Percentiles rank a stretch among this genome's conserved stretches.
phyloP scores from a whole-genome alignment of 768 basidiomycete species.

The Xerocomellus dryophilus region DNA sequence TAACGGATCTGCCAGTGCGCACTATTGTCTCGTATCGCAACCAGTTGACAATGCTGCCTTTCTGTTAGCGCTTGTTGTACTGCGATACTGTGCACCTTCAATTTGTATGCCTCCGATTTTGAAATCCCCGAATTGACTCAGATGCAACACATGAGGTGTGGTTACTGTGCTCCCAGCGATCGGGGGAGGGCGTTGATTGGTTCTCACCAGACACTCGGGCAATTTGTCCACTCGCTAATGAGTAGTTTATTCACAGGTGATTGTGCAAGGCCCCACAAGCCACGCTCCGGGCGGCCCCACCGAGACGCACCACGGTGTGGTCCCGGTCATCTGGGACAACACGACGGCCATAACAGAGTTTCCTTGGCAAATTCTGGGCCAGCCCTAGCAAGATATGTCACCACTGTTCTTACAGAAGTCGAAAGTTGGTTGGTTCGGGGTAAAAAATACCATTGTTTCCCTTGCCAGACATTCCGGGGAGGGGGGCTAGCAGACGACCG shows the following conservation, averaged over 20 bases:
- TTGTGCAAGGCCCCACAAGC: background rate
- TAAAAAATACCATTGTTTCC: no score
- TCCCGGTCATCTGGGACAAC: background rate
- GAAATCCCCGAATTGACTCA: no score
- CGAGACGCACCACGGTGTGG: background rate
- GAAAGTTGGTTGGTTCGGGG: background rate
- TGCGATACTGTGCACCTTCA: background rate
- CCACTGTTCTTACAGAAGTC: background rate
- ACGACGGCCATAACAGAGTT: background rate
- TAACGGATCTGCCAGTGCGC: background rate
- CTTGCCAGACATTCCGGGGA: no score
- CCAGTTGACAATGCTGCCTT: background rate
- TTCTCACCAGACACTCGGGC: background rate
- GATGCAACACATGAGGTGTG: background rate
- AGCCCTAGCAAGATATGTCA: background rate
- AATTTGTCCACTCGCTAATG: background rate
- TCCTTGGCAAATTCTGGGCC: background rate
- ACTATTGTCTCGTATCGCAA: background rate
- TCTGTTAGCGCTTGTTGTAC: background rate
- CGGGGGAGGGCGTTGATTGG: background rate
- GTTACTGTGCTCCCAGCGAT: background rate
- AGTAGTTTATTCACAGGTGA: background rate
- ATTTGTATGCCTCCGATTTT: background rate
- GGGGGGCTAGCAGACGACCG: no score
- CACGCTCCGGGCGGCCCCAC: no score